phyloP scores from a whole-genome alignment of 2,329 filamentous ascomycete genomes.

The Ustulina deusta region DNA sequence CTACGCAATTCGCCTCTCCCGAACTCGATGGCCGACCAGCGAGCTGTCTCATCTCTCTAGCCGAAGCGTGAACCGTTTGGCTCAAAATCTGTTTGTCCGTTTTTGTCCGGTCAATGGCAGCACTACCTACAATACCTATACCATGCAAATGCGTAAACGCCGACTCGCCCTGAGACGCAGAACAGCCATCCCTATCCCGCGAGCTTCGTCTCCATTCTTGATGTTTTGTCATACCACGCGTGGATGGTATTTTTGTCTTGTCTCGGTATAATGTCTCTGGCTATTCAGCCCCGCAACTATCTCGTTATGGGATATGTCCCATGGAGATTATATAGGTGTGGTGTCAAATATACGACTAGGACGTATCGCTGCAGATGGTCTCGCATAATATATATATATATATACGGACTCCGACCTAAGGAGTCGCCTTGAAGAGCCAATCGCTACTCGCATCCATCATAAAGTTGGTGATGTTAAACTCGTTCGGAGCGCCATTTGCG shows the following conservation, averaged over 20 bases:
- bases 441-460: conserved; percentile 80
- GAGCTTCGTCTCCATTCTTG: background rate
- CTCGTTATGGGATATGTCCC: background rate
- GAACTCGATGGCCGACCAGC: too few relatives aligned
- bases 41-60: too few relatives aligned
- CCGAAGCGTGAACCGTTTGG: too few relatives aligned
- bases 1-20: too few relatives aligned
- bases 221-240: background rate
- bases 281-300: background rate
- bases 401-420: conserved; percentile 10
- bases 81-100: too few relatives aligned
- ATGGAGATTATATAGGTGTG: background rate
- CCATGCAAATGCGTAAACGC: too few relatives aligned
- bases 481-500: conserved; percentile 59
- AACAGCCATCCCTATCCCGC: background rate
- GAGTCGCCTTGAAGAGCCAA: conserved; percentile 73
- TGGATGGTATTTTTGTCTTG: background rate
- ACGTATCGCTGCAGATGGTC: background rate
- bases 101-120: too few relatives aligned
- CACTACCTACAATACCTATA: too few relatives aligned
- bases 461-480: conserved; percentile 83
- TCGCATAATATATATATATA: background rate
- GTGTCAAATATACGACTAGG: background rate
- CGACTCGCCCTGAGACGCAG: background rate
- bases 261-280: too few relatives aligned